Conservation (phyloP, 78 protist species). For the Dictyostelium capitatum region DNA sequence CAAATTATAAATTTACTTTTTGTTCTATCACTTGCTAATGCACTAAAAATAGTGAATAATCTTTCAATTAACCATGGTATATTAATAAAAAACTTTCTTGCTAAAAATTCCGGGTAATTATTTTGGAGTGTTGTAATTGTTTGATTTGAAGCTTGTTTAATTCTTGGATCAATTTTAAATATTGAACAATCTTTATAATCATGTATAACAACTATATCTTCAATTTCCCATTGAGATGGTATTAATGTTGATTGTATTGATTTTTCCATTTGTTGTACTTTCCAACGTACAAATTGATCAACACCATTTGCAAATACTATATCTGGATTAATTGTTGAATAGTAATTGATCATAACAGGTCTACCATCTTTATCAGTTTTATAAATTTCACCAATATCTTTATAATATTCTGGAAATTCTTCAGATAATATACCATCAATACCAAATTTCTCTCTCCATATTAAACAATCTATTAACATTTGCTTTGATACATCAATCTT, state of each 20-base stretch:
- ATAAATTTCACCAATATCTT: constrained; percentile 35
- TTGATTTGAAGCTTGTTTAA: constrained; percentile 14
- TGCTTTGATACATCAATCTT: constrained; percentile 15
- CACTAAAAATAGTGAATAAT: neutral
- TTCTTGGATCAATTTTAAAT: constrained; percentile 34
- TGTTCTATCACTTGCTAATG: constrained; percentile 38
- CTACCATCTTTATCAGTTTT: constrained; percentile 37
- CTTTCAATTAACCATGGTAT: constrained; percentile 46
- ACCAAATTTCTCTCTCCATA: constrained; percentile 52
- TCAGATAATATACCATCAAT: constrained; percentile 8
- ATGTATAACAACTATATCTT: constrained; percentile 38
- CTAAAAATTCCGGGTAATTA: constrained; percentile 67
- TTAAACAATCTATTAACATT: constrained; percentile 15
- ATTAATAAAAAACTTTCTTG: constrained; percentile 41
- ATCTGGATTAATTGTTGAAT: constrained; percentile 21
- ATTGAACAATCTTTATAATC: constrained; percentile 69
- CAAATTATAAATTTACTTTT: constrained; percentile 49
- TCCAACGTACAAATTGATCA: constrained; percentile 39
- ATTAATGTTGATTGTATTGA: neutral
- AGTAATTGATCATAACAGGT: constrained; percentile 70
- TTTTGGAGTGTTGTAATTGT: constrained; percentile 32
- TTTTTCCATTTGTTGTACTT: constrained; percentile 61
- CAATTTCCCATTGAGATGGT: constrained; percentile 3
- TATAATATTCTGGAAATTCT: constrained; percentile 62
- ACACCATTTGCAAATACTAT: constrained; percentile 44